Conservation (phyloP, 148 eudicot genomes). For the Dianthus caryophyllus region DNA sequence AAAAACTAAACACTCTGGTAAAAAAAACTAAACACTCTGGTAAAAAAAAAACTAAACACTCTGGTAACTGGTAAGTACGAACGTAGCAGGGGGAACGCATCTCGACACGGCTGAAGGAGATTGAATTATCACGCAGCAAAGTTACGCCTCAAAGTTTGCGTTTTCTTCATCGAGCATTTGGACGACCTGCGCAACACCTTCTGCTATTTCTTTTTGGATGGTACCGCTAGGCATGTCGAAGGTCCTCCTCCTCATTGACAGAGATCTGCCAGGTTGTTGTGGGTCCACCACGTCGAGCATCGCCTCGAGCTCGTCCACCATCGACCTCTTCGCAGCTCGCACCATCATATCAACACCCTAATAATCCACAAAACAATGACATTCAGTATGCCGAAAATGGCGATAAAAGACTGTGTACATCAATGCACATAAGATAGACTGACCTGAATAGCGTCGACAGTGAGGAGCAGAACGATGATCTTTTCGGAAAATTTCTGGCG, state of each 20-base stretch:
- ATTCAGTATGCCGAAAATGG: neutral
- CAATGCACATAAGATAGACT: neutral
- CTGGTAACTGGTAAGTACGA: too few species aligned
- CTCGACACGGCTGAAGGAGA: neutral
- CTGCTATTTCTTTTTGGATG: slow-evolving; percentile 79
- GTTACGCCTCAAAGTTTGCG: slow-evolving; percentile 24
- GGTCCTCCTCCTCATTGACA: slow-evolving; percentile 65
- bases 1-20: neutral
- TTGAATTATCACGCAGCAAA: neutral
- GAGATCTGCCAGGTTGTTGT: slow-evolving; percentile 55
- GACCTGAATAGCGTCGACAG: slow-evolving; percentile 94
- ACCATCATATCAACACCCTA: slow-evolving; percentile 93
- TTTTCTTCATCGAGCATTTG: slow-evolving; percentile 59
- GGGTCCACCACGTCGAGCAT: slow-evolving; percentile 98
- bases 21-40: too few species aligned
- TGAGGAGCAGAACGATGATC: slow-evolving; percentile 85
- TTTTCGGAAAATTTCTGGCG: slow-evolving; percentile 78
- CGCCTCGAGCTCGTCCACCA: slow-evolving; percentile 96
- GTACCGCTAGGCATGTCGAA: slow-evolving; percentile 86
- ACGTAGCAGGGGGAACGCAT: neutral
- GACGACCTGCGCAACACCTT: slow-evolving; percentile 84
- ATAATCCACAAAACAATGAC: neutral
- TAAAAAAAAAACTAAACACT: too few species aligned
- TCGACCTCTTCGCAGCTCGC: slow-evolving; percentile 80
- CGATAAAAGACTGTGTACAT: neutral